Evolutionary conservation across 1,139 yeast species (phyloP), one percentile per base, ranked within the genome.

Genomic region (Ogataea hybrid): DNA sequence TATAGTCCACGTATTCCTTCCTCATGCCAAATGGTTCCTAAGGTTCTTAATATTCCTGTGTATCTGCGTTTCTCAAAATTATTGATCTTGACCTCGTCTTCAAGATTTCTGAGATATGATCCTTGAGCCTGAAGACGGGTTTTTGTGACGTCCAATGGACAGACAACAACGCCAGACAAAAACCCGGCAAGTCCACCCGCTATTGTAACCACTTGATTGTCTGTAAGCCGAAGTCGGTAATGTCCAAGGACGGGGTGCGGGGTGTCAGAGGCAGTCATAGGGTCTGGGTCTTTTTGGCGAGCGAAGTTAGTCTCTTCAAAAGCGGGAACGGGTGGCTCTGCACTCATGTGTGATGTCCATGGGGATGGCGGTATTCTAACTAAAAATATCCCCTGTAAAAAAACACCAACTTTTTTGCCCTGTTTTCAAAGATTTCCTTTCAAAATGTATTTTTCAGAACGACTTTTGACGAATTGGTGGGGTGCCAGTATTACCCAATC

Each of bases 71-170:
- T 42, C 12, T 57, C 51, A 33, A 54, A 51, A 11, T 35, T 36
- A 30, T 44, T 23, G 10, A 48, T 41, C 30, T 46, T 32, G 22
- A 50, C 37, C 6, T 39, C 30, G 41, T 50, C 39, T n/a, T 42
- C 32, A 12, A 49, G 38, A 17, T 49, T 42, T 38, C 52, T 48
- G 17, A 64, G 49, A 31, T 64, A 66, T 6, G 87, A 82, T 2
- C 97, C 96, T 63, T 90, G 97, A 0, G 97, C 97, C 65, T 92
- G 98, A 46, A 92, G 71, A 61, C 96, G 73, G 6, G 98, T 92
- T 67, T 95, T 87, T 32, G 95, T 89, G 41, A 92, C 95, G 58
- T 92, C 97, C 27, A 92, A 69, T 2, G 98, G 98, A 62, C 96
- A 92, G 8, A 94, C 98, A 6, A 81, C 73, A 0, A 95, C 73